Evolutionary conservation across 768 basidiomycete genomes (phyloP).

Genomic region (Zangia roseola): DNA sequence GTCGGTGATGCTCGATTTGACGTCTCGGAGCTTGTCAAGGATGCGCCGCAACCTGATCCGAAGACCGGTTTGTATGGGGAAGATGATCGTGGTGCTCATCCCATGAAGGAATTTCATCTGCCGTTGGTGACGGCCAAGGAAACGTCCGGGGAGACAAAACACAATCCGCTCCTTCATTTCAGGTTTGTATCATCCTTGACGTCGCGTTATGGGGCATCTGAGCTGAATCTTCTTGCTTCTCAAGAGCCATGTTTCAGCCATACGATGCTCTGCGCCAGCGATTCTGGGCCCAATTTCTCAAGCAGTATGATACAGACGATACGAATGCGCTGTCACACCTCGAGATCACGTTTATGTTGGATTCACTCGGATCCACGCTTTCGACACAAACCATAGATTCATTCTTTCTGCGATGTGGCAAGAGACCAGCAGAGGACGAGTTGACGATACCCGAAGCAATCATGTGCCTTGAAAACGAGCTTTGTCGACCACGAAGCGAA

Average conservation of each 20-base stretch:
- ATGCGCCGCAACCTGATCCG: slow-evolving; percentile 64
- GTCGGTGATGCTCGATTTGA: slow-evolving; percentile 79
- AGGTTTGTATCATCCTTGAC: slow-evolving; percentile 38
- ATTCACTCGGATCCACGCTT: slow-evolving; percentile 93
- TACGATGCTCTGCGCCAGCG: slow-evolving; percentile 88
- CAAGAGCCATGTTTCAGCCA: slow-evolving; percentile 90
- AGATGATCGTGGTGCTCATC: slow-evolving; percentile 33
- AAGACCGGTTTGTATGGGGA: slow-evolving; percentile 47
- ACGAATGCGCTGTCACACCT: slow-evolving; percentile 70
- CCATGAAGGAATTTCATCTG: slow-evolving; percentile 74
- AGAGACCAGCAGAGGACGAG: slow-evolving; percentile 63
- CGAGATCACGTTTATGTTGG: slow-evolving; percentile 93
- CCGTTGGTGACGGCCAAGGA: slow-evolving; percentile 61
- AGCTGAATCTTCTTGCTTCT: slow-evolving; percentile 5
- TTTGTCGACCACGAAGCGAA: slow-evolving; percentile 70
- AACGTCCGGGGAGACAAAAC: slow-evolving; percentile 67
- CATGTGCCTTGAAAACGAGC: slow-evolving; percentile 82
- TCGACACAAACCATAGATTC: slow-evolving; percentile 71
- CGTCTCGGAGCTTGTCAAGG: slow-evolving; percentile 64
- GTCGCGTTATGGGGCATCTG: background rate
- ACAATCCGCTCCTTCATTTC: slow-evolving; percentile 67
- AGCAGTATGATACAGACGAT: slow-evolving; percentile 89
- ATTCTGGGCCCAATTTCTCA: slow-evolving; percentile 88
- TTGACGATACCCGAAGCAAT: slow-evolving; percentile 78
- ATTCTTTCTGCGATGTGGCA: slow-evolving; percentile 76